phyloP scores from a whole-genome alignment of 805 yeast species.

The Starmera caribaea region DNA sequence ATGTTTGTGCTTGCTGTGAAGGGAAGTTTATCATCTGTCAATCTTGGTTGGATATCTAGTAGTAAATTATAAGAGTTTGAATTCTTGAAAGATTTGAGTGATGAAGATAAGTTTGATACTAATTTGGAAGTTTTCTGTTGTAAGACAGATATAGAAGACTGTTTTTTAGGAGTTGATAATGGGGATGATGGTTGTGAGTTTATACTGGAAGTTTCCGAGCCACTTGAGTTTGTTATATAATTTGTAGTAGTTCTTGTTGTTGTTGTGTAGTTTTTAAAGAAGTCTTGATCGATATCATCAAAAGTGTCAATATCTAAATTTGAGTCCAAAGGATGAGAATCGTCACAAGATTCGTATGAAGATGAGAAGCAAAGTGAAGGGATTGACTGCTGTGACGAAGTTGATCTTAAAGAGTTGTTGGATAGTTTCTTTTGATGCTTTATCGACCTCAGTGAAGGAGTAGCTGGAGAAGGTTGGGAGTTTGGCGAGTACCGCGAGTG shows the following conservation, averaged over 20 bases:
- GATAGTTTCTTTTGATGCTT: constrained; percentile 12
- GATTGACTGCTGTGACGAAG: neutral
- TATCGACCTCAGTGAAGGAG: constrained; percentile 17
- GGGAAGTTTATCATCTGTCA: constrained; percentile 17
- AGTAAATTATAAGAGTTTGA: constrained; percentile 10
- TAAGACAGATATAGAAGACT: neutral
- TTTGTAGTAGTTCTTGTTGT: constrained; percentile 2
- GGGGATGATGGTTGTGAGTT: neutral
- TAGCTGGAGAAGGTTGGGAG: constrained; percentile 3
- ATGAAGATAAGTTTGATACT: constrained; percentile 15
- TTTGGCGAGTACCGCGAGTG: constrained; percentile 1
- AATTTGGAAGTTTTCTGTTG: constrained; percentile 7
- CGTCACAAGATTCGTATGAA: constrained; percentile 6
- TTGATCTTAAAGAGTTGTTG: constrained; percentile 1
- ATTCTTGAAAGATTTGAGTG: constrained; percentile 10
- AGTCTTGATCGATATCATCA: constrained; percentile 5
- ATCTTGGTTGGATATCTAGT: constrained; percentile 18
- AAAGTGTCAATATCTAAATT: constrained; percentile 1
- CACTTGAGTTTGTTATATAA: constrained; percentile 1
- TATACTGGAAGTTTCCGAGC: neutral
- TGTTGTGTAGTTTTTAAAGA: constrained; percentile 1
- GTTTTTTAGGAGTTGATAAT: neutral
- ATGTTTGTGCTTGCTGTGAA: neutral
- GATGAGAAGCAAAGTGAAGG: constrained; percentile 5
- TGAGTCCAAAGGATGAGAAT: constrained; percentile 13